phyloP scores from a whole-genome alignment of 306 rosid species.

The Cucurbita moschata region DNA sequence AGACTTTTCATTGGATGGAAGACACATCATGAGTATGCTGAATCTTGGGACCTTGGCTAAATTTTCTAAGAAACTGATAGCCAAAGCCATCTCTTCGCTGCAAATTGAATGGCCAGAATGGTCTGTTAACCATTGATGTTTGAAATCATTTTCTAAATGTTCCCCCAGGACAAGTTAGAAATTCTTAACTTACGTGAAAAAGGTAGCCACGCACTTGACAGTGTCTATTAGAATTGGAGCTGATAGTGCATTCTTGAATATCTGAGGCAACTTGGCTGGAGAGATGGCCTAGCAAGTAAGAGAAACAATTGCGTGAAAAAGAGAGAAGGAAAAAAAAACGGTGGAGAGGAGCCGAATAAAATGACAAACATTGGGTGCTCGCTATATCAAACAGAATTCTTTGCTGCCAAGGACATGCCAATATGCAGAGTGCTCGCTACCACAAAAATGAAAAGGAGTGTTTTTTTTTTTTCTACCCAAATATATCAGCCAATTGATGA shows the following conservation, averaged over 20 bases:
- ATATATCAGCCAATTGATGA: background rate
- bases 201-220: conserved; percentile 59
- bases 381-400: background rate
- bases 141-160: background rate
- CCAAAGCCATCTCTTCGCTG: conserved; percentile 71
- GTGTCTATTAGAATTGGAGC: conserved; percentile 57
- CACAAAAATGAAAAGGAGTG: background rate
- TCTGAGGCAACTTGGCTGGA: conserved; percentile 49
- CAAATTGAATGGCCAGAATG: conserved; percentile 5
- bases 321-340: background rate
- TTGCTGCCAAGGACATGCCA: background rate
- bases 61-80: conserved; percentile 45
- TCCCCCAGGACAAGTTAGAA: background rate
- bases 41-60: conserved; percentile 73
- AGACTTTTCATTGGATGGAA: conserved; percentile 43
- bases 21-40: conserved; percentile 61
- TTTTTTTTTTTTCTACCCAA: background rate
- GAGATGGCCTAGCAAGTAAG: conserved; percentile 39
- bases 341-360: background rate
- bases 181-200: conserved; percentile 48
- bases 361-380: background rate
- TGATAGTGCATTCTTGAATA: conserved; percentile 76
- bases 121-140: background rate
- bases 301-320: background rate
- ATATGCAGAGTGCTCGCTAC: background rate